phyloP scores from a whole-genome alignment of 177 flowering plant species.

The Vitis hybrid region DNA sequence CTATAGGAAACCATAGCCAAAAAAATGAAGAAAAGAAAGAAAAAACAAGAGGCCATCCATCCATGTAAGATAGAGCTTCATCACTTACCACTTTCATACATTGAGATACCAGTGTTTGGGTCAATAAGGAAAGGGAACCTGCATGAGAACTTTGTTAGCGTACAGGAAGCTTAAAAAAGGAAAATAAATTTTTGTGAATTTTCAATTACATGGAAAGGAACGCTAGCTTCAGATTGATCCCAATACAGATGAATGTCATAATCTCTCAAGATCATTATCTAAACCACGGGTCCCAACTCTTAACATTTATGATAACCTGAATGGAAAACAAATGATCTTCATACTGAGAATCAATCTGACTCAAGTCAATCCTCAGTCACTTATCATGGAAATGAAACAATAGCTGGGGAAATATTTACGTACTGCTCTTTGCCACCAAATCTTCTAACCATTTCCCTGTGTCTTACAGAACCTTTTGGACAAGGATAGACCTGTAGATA shows the following conservation, averaged over 20 bases:
- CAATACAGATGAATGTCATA: too few relatives aligned
- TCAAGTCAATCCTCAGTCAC: neutral
- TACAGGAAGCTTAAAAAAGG: neutral
- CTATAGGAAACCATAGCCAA: neutral
- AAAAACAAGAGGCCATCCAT: neutral
- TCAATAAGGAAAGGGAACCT: slow-evolving; percentile 83
- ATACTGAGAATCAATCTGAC: neutral
- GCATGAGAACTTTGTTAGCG: slow-evolving; percentile 18
- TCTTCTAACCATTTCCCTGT: slow-evolving; percentile 59
- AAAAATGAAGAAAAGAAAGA: neutral
- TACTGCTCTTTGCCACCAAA: slow-evolving; percentile 81
- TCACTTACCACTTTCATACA: slow-evolving; percentile 73
- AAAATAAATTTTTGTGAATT: neutral
- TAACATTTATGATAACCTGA: neutral
- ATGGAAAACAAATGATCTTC: neutral
- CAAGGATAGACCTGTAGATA: slow-evolving; percentile 69
- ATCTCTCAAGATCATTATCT: too few relatives aligned
- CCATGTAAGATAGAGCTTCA: slow-evolving; percentile 9
- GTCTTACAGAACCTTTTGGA: slow-evolving; percentile 75
- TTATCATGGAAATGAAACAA: neutral
- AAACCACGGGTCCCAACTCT: too few relatives aligned
- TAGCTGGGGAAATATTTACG: slow-evolving; percentile 14
- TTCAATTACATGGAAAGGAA: neutral
- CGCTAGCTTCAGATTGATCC: neutral
- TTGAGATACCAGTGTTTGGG: slow-evolving; percentile 56